Conservation (phyloP, 345 rosid species). For the Lepidium sativum region DNA sequence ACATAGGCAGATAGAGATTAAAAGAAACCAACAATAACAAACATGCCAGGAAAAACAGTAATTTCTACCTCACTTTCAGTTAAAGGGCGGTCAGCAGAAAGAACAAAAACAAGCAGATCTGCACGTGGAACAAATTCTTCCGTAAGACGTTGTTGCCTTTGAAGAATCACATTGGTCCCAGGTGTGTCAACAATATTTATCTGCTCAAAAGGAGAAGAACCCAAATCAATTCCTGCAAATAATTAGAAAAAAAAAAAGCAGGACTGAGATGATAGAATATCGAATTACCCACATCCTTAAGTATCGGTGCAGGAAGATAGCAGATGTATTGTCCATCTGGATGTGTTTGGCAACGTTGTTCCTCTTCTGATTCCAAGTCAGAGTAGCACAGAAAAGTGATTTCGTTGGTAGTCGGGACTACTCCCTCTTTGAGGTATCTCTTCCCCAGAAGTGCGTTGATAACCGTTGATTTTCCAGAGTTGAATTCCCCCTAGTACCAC, state of each 20-base stretch:
- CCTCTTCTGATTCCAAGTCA: constrained; percentile 46
- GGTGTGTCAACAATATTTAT: constrained; percentile 90
- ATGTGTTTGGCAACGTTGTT: constrained; percentile 71
- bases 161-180: constrained; percentile 94
- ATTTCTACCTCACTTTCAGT: constrained; percentile 90
- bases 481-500: constrained; percentile 74
- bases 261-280: neutral
- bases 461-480: constrained; percentile 92
- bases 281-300: constrained; percentile 57
- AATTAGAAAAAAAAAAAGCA: neutral
- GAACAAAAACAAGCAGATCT: constrained; percentile 85
- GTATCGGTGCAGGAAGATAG: constrained; percentile 86
- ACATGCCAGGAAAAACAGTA: neutral
- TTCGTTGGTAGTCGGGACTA: constrained; percentile 92
- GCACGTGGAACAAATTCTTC: constrained; percentile 97
- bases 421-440: constrained; percentile 84
- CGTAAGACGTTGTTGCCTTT: constrained; percentile 88
- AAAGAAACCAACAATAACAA: constrained; percentile 7
- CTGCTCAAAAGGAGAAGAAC: constrained; percentile 37
- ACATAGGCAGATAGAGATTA: neutral
- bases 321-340: constrained; percentile 92
- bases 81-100: constrained; percentile 94
- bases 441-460: constrained; percentile 92
- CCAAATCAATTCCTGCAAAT: constrained; percentile 9
- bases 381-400: constrained; percentile 81